Evolutionary conservation across 2,329 filamentous ascomycete species (phyloP).

Genomic region (Pseudogymnoascus sp.): DNA sequence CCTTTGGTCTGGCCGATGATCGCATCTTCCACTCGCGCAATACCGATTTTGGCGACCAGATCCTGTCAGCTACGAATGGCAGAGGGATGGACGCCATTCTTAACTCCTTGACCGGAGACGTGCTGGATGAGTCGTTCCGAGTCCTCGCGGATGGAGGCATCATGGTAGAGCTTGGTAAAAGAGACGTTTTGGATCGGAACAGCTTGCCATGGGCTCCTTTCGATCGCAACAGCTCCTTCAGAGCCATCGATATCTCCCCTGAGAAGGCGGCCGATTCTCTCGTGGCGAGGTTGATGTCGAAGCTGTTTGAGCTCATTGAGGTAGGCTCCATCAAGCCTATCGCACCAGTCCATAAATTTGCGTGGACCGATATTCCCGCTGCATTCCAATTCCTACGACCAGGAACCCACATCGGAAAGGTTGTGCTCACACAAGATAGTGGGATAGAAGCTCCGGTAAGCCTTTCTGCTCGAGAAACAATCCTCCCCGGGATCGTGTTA

Average conservation of each 20-base stretch:
- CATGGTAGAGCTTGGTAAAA: constrained; percentile 20
- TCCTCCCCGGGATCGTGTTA: background rate
- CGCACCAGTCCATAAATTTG: constrained; percentile 9
- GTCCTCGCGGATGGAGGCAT: constrained; percentile 24
- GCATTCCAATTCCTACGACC: background rate
- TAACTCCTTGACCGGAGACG: constrained; percentile 29
- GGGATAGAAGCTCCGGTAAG: background rate
- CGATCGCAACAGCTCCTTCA: constrained; percentile 12
- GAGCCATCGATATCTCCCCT: constrained; percentile 7
- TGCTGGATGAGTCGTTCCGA: constrained; percentile 25
- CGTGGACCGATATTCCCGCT: background rate
- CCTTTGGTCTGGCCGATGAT: constrained; percentile 10
- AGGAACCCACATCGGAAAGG: background rate
- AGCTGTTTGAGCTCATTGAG: constrained; percentile 11
- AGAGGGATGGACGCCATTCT: constrained; percentile 30
- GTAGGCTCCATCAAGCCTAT: constrained; percentile 17
- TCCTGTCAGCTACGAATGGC: constrained; percentile 24
- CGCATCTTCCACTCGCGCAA: constrained; percentile 22
- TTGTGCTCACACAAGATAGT: background rate
- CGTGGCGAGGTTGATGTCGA: constrained; percentile 9
- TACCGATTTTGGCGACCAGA: constrained; percentile 29
- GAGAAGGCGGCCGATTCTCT: background rate
- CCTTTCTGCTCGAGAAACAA: background rate
- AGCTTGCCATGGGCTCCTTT: constrained; percentile 17
- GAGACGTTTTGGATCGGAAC: constrained; percentile 16